Evolutionary conservation across 2,329 filamentous ascomycete species (phyloP).

Genomic region (Cladophialophora yegresii): DNA sequence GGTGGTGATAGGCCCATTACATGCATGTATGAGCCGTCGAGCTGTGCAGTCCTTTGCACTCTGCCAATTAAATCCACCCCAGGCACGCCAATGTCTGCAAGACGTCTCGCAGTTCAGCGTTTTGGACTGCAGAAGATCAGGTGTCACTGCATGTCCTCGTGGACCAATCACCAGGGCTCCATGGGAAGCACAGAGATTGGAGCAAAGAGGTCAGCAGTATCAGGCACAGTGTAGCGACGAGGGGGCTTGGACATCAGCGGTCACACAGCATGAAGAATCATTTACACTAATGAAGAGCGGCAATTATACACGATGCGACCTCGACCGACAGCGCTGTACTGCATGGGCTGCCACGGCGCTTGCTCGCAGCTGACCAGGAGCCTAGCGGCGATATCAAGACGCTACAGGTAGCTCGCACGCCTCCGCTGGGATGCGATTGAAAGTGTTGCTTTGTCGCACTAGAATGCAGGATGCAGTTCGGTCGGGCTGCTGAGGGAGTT

Average conservation of each 20-base stretch:
- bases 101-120: background rate
- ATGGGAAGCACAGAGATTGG: constrained; percentile 15
- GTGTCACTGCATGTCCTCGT: constrained; percentile 8
- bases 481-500: background rate
- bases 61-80: background rate
- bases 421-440: background rate
- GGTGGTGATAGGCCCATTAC: constrained; percentile 8
- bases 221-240: constrained; percentile 4
- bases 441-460: background rate
- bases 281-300: background rate
- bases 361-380: background rate
- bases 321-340: background rate
- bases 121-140: constrained; percentile 6
- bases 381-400: background rate
- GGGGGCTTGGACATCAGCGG: background rate
- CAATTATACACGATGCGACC: background rate
- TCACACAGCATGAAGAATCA: constrained; percentile 6
- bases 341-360: background rate
- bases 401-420: background rate
- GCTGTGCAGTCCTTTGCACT: constrained; percentile 4
- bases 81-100: background rate
- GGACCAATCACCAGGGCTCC: constrained; percentile 3
- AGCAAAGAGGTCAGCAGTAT: background rate
- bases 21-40: background rate
- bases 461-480: background rate